Base-by-base conservation (phyloP, 768 basidiomycete genomes). In the Pleurotus djamor region DNA sequence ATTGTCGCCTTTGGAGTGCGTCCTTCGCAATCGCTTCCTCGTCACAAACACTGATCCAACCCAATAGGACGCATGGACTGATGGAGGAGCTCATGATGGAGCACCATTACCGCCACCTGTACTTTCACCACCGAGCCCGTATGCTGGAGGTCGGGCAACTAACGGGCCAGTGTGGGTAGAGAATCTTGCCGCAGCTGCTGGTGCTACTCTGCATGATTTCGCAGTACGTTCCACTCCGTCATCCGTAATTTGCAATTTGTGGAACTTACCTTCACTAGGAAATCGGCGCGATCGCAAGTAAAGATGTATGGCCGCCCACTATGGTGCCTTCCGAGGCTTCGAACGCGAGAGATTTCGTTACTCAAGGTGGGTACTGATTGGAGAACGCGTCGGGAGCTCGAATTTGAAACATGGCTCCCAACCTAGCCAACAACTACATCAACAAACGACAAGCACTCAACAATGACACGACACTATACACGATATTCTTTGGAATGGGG, bases 401-500 rank as follows among this genome's bases (percentile, higher is more conserved):
- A 32, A 2, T 32, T 43, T n/a, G 5, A 4, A 36, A 21, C 48
- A 38, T 13, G 49, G 5, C 41, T 56, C 28, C 32, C 9, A 5
- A 10, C 48, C 5, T 48, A 72, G 68, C 66, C 35, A 66, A 67
- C 51, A 52, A 59, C 28, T 67, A 67, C 43, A 67, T 64, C 8
- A 51, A 54, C n/a, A 65, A 66, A 59, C 35, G 32, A 7, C 52
- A 59, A 13, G 38, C 67, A 0, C 68, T 75, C 1, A 71, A 80
- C 58, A 72, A 77, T 0, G 67, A 72, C 4, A 77, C 76, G 2
- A 83, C 83, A 5, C 71, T 85, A 5, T 84, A 83, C 52, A 71
- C 75, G 0, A 59, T 79, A 8, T 85, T 84, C 70, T 81, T 84
- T 61, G 83, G 83, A 10, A 83, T 83, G 48, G 79, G 77, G 79